Evolutionary conservation across 2,329 filamentous ascomycete genomes (phyloP).

Genomic region (Aquanectria penicillioides): DNA sequence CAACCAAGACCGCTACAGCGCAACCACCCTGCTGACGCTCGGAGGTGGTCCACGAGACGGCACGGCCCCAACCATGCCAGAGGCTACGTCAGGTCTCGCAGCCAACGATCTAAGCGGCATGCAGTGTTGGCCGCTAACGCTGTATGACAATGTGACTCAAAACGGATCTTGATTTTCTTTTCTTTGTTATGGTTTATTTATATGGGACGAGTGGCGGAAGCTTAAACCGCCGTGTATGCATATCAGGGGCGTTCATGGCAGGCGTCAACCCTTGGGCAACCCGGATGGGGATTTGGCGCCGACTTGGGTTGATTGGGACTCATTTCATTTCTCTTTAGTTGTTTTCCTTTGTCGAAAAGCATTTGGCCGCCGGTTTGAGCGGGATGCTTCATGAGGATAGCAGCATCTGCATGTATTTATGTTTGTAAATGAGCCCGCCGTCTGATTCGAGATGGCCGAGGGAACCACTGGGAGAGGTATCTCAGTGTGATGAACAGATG

Average conservation of each 20-base stretch:
- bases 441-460: slow-evolving; percentile 1
- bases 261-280: slow-evolving; percentile 14
- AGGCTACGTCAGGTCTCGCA: slow-evolving; percentile 26
- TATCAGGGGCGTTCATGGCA: slow-evolving; percentile 30
- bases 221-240: slow-evolving; percentile 22
- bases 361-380: slow-evolving; percentile 15
- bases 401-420: slow-evolving; percentile 19
- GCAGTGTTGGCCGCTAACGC: slow-evolving; percentile 45
- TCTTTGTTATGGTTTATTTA: neutral
- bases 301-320: slow-evolving; percentile 9
- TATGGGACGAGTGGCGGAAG: neutral
- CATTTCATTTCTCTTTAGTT: slow-evolving; percentile 7
- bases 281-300: slow-evolving; percentile 17
- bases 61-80: slow-evolving; percentile 27
- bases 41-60: slow-evolving; percentile 45
- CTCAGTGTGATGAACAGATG: slow-evolving; percentile 14
- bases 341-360: neutral
- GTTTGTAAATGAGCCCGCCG: slow-evolving; percentile 19
- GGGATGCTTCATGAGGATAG: slow-evolving; percentile 25
- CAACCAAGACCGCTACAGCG: slow-evolving; percentile 60
- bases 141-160: slow-evolving; percentile 43
- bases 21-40: slow-evolving; percentile 59
- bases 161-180: slow-evolving; percentile 38
- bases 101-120: slow-evolving; percentile 42
- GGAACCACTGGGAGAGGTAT: neutral